A percentile compares a stretch with the other conserved stretches of the same genome.
Conservation (phyloP, 1,284 basidiomycete species). For the Apiotrichum domesticum region DNA sequence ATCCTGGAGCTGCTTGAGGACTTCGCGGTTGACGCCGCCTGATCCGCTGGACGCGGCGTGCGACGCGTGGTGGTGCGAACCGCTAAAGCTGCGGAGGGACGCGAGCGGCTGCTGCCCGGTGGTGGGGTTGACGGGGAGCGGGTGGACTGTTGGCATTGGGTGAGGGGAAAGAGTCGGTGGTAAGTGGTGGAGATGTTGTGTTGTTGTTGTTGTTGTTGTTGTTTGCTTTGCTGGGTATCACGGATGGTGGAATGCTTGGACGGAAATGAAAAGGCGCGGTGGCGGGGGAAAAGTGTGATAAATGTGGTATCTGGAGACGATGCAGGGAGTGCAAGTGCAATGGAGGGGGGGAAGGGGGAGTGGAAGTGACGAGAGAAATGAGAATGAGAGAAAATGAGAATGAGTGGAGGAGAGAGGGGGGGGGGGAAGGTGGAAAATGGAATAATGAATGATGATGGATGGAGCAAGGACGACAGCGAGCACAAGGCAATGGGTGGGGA, state of each 20-base stretch:
- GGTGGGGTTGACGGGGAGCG: conserved; percentile 43
- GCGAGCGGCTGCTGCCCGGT: conserved; percentile 40
- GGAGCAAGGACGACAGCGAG: background rate
- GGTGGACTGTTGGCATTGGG: conserved; percentile 31
- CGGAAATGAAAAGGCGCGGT: too few species aligned
- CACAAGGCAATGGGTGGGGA: background rate
- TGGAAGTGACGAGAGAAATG: background rate
- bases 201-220: too few species aligned
- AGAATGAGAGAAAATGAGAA: too few species aligned
- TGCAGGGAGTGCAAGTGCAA: too few species aligned
- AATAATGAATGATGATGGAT: background rate
- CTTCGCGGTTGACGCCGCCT: conserved; percentile 41
- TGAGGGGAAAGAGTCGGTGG: background rate
- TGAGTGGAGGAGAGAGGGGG: background rate
- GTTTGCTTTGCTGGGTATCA: too few species aligned
- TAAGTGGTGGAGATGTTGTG: background rate
- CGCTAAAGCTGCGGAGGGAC: conserved; percentile 17
- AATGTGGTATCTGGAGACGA: too few species aligned
- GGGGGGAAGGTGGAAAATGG: background rate
- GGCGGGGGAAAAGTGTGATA: too few species aligned
- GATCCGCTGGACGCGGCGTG: conserved; percentile 7
- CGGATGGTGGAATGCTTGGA: too few species aligned
- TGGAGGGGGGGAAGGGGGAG: background rate
- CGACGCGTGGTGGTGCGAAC: conserved; percentile 6
- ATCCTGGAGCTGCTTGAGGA: conserved; percentile 70